Conservation (phyloP, 2,329 filamentous ascomycete species). For the Macrophomina phaseolina region DNA sequence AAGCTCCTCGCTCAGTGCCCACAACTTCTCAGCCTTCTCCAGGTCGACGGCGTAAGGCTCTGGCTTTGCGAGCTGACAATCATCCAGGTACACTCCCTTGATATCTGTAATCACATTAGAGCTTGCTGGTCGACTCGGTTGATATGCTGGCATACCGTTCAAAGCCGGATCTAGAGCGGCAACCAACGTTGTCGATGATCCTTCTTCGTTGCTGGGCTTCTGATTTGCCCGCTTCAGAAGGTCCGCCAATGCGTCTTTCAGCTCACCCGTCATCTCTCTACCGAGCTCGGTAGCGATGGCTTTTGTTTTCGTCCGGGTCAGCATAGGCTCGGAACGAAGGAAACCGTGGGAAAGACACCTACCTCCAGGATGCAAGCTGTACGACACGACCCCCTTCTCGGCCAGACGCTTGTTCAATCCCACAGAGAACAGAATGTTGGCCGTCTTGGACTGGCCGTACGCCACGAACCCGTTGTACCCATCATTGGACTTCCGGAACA, state of each 20-base stretch:
- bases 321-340: not conserved
- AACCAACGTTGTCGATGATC: slow-evolving; percentile 38
- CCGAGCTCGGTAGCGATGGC: not conserved
- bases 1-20: slow-evolving; percentile 41
- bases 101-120: slow-evolving; percentile 1
- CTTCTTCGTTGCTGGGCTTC: slow-evolving; percentile 36
- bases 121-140: not conserved
- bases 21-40: slow-evolving; percentile 37
- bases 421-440: slow-evolving; percentile 37
- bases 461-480: slow-evolving; percentile 23
- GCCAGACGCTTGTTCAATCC: slow-evolving; percentile 35
- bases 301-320: not conserved
- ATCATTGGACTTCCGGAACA: not conserved
- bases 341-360: not conserved
- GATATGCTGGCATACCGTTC: slow-evolving; percentile 20
- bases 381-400: slow-evolving; percentile 34
- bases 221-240: not conserved
- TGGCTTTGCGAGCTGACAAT: slow-evolving; percentile 34
- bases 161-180: slow-evolving; percentile 40
- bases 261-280: not conserved
- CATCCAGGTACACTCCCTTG: slow-evolving; percentile 37
- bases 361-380: slow-evolving; percentile 39
- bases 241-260: not conserved
- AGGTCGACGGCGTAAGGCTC: slow-evolving; percentile 33
- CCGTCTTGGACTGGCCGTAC: slow-evolving; percentile 37